Evolutionary conservation across 2,329 filamentous ascomycete species (phyloP).

Genomic region (Exutisphaerella laricina): DNA sequence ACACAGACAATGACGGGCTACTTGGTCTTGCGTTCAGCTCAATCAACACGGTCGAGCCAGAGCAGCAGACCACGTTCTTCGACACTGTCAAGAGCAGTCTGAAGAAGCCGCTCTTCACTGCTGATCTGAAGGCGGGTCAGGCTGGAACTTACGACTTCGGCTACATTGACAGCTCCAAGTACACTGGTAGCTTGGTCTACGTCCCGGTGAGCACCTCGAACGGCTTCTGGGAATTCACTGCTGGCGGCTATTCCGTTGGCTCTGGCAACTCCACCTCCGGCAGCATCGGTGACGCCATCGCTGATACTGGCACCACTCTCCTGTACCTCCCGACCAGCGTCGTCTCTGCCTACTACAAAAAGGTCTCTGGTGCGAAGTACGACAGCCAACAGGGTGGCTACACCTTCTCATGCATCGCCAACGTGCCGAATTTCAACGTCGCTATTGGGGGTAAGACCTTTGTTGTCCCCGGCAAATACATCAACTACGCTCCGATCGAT

Average conservation of each 20-base stretch:
- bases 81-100: constrained; percentile 52
- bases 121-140: constrained; percentile 49
- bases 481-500: constrained; percentile 49
- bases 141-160: constrained; percentile 54
- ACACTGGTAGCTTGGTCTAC: constrained; percentile 55
- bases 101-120: constrained; percentile 52
- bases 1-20: constrained; percentile 53
- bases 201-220: constrained; percentile 51
- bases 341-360: constrained; percentile 54
- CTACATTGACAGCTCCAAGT: constrained; percentile 52
- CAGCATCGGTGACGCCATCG: constrained; percentile 53
- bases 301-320: constrained; percentile 67
- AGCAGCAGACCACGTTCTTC: constrained; percentile 53
- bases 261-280: constrained; percentile 34
- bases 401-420: constrained; percentile 47
- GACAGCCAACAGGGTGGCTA: constrained; percentile 49
- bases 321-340: constrained; percentile 53
- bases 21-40: constrained; percentile 56
- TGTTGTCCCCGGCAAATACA: constrained; percentile 48
- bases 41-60: constrained; percentile 53
- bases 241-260: constrained; percentile 53
- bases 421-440: constrained; percentile 51
- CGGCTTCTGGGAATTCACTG: constrained; percentile 59
- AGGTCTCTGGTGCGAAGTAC: constrained; percentile 50
- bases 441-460: constrained; percentile 47